phyloP scores from a whole-genome alignment of 2,329 filamentous ascomycete species.

The Xylariaceae sp. region DNA sequence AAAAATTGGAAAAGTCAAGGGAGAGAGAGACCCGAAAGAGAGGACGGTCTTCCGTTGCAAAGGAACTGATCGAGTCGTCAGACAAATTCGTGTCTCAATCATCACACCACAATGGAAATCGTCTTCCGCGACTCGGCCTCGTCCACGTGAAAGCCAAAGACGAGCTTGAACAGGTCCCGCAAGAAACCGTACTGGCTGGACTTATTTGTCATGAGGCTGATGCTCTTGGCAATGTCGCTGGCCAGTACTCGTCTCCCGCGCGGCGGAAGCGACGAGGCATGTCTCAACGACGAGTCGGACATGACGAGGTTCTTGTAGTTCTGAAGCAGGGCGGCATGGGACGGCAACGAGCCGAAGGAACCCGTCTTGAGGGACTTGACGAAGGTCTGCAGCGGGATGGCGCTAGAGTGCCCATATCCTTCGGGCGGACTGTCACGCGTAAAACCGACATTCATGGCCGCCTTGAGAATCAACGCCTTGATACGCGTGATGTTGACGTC shows the following conservation, averaged over 20 bases:
- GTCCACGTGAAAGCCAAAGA: conserved; percentile 79
- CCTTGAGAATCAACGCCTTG: conserved; percentile 75
- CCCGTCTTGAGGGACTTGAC: conserved; percentile 69
- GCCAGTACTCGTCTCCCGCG: conserved; percentile 58
- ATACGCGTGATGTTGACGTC: conserved; percentile 73
- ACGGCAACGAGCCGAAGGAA: conserved; percentile 68
- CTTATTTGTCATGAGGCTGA: conserved; percentile 67
- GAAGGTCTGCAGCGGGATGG: conserved; percentile 62
- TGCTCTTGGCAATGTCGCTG: conserved; percentile 73
- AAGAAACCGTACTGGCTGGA: conserved; percentile 72
- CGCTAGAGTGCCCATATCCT: conserved; percentile 35
- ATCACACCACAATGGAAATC: conserved; percentile 53
- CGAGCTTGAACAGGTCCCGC: conserved; percentile 72
- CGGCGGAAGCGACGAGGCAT: conserved; percentile 47
- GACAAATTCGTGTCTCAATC: neutral
- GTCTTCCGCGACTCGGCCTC: conserved; percentile 66
- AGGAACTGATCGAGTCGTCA: no score
- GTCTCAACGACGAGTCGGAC: conserved; percentile 62
- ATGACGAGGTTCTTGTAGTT: conserved; percentile 77
- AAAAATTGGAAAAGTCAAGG: no score
- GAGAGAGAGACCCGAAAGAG: no score
- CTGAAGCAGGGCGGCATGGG: conserved; percentile 66
- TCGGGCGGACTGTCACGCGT: conserved; percentile 48
- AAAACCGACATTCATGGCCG: conserved; percentile 80
- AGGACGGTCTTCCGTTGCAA: no score